Percentiles rank a stretch among this genome's conserved stretches.
phyloP scores from a whole-genome alignment of 2,329 filamentous ascomycete species.

The Ploettnerulaceae sp. region DNA sequence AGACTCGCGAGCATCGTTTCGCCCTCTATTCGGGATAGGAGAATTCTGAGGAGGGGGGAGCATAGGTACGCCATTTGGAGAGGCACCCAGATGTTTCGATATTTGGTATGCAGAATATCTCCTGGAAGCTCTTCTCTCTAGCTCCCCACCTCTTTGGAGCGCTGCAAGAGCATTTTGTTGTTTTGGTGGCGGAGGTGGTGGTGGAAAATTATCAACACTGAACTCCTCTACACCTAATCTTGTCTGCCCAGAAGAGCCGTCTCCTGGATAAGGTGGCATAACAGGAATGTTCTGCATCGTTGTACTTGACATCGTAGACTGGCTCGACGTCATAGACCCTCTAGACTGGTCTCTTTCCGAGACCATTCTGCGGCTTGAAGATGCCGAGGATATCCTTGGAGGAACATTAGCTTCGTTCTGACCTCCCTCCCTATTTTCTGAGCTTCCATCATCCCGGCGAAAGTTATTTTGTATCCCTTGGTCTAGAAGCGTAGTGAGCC shows the following conservation, averaged over 20 bases:
- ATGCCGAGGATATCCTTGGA: conserved; percentile 40
- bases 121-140: conserved; percentile 87
- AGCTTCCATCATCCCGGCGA: conserved; percentile 17
- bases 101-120: conserved; percentile 97
- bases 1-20: conserved; percentile 73
- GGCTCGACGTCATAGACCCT: conserved; percentile 49
- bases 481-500: conserved; percentile 54
- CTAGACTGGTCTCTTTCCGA: conserved; percentile 48
- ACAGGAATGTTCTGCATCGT: conserved; percentile 73
- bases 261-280: conserved; percentile 64
- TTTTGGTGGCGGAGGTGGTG: conserved; percentile 74
- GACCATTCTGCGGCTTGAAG: conserved; percentile 24
- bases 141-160: conserved; percentile 82
- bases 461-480: conserved; percentile 42
- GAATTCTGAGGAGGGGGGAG: conserved; percentile 79
- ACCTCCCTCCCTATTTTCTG: conserved; percentile 21
- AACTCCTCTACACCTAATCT: conserved; percentile 42
- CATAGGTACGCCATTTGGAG: conserved; percentile 77
- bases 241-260: conserved; percentile 48
- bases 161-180: conserved; percentile 87
- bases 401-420: conserved; percentile 38
- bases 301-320: conserved; percentile 66
- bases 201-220: conserved; percentile 58
- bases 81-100: conserved; percentile 81
- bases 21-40: conserved; percentile 78